Percentiles rank a stretch among this genome's conserved stretches.
Evolutionary conservation across 352 stramenopile genomes (phyloP).

Genomic region (Globisporangium middletonii): DNA sequence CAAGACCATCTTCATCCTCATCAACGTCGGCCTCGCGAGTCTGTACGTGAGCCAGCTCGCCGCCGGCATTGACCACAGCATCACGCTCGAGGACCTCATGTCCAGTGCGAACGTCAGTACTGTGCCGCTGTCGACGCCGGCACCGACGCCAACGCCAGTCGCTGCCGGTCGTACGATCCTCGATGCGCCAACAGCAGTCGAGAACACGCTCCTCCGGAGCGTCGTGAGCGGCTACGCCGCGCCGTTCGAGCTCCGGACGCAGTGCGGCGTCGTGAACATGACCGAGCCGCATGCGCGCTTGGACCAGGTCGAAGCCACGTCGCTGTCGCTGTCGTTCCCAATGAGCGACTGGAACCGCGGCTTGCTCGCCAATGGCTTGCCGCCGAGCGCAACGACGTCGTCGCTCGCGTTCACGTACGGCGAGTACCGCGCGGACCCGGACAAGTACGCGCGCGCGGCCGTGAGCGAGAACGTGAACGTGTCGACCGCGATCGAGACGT

Average conservation of each 20-base stretch:
- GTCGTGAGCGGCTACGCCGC: conserved; percentile 14
- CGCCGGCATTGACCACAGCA: conserved; percentile 9
- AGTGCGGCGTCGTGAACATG: conserved; percentile 8
- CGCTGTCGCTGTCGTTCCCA: conserved; percentile 11
- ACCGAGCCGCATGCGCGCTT: conserved; percentile 2
- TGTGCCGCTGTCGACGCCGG: not conserved
- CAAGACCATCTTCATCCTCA: conserved; percentile 16
- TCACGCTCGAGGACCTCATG: conserved; percentile 6
- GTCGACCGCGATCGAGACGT: conserved; percentile 10
- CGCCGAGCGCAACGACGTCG: not conserved
- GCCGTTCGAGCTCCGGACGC: conserved; percentile 10
- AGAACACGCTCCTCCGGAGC: conserved; percentile 16
- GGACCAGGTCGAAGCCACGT: conserved; percentile 13
- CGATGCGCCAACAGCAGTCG: not conserved
- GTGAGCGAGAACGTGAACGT: conserved; percentile 7
- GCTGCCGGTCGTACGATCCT: too few species aligned
- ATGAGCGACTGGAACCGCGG: conserved; percentile 18
- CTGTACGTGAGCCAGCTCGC: conserved; percentile 16
- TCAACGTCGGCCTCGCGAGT: conserved; percentile 21
- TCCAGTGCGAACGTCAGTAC: not conserved
- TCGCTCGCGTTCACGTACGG: conserved; percentile 14
- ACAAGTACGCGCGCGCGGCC: conserved; percentile 4
- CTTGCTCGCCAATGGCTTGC: conserved; percentile 7
- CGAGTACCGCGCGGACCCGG: conserved; percentile 8
- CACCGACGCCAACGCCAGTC: not conserved